A percentile compares a stretch with the other conserved stretches of the same genome.
These are phyloP conservation scores for Blakeslea trispora DNA, from an alignment of 371 early-diverging fungal genomes.

Conservation along the genomic window DNA sequence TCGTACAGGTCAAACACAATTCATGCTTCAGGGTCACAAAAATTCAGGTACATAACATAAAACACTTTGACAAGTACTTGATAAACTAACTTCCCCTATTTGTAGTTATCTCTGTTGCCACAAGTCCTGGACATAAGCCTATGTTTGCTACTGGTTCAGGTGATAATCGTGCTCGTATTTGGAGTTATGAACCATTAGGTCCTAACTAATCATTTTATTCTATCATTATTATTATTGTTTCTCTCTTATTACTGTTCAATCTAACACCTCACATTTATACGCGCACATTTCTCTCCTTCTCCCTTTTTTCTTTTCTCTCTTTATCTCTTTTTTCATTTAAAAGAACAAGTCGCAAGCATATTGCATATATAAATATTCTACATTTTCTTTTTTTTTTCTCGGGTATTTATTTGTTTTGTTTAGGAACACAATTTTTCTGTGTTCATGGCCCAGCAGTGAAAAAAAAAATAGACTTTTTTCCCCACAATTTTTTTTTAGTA, in stretches of 20 bases:
- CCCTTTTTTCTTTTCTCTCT: too few relatives aligned
- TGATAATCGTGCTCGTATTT: conserved; percentile 91
- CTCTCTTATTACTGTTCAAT: too few relatives aligned
- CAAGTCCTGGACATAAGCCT: conserved; percentile 74
- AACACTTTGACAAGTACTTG: conserved; percentile 1
- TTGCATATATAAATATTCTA: too few relatives aligned
- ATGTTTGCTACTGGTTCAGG: conserved; percentile 97
- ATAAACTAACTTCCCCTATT: not conserved
- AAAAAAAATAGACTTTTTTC: too few relatives aligned
- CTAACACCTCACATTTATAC: too few relatives aligned
- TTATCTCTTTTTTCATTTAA: not conserved
- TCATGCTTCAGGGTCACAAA: conserved; percentile 97
- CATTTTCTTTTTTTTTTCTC: too few relatives aligned
- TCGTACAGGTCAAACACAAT: conserved; percentile 73
- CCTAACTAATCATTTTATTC: conserved; percentile 15
- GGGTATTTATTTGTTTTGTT: too few relatives aligned
- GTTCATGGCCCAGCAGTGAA: too few relatives aligned
- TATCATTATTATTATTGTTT: too few relatives aligned
- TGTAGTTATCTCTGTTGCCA: conserved; percentile 89
- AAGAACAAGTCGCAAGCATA: too few relatives aligned
- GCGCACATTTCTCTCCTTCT: not conserved
- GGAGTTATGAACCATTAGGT: conserved; percentile 70
- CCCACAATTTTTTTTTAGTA: too few relatives aligned
- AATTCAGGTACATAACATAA: conserved; percentile 86
- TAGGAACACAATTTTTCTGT: too few relatives aligned